Conservation (phyloP, 2,329 filamentous ascomycete species). For the Trichoderma sp. region DNA sequence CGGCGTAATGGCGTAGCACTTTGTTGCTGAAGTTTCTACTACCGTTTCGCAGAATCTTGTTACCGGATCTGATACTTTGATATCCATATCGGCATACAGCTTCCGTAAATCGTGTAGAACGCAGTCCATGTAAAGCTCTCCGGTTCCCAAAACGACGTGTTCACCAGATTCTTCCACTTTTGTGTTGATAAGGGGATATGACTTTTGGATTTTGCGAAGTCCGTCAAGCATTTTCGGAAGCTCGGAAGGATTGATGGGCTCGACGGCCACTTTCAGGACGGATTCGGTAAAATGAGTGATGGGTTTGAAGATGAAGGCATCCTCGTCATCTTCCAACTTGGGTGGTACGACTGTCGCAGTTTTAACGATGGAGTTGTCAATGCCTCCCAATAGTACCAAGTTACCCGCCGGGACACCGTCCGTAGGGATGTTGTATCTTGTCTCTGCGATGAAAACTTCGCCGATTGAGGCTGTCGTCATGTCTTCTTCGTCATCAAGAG, state of each 20-base stretch:
- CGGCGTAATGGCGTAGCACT: constrained; percentile 95
- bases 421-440: constrained; percentile 88
- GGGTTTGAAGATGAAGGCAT: constrained; percentile 93
- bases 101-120: constrained; percentile 91
- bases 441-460: constrained; percentile 88
- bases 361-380: constrained; percentile 98
- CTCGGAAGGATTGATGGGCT: constrained; percentile 97
- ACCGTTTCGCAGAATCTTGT: constrained; percentile 98
- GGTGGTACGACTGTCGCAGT: constrained; percentile 86
- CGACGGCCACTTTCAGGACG: constrained; percentile 95
- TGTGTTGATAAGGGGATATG: constrained; percentile 91
- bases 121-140: constrained; percentile 99
- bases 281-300: constrained; percentile 95
- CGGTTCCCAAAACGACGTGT: constrained; percentile 91
- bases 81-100: constrained; percentile 98
- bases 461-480: constrained; percentile 86
- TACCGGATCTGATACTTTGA: constrained; percentile 97
- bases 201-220: constrained; percentile 95
- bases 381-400: constrained; percentile 85
- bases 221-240: constrained; percentile 98
- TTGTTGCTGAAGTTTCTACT: constrained; percentile 94
- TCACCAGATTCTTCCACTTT: constrained; percentile 98
- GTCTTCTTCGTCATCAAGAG: constrained; percentile 95
- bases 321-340: constrained; percentile 82
- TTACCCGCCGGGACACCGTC: constrained; percentile 94